These are phyloP conservation scores for Lachancea mirantina DNA, from an alignment of 805 yeast species.

Conservation along the genomic window DNA sequence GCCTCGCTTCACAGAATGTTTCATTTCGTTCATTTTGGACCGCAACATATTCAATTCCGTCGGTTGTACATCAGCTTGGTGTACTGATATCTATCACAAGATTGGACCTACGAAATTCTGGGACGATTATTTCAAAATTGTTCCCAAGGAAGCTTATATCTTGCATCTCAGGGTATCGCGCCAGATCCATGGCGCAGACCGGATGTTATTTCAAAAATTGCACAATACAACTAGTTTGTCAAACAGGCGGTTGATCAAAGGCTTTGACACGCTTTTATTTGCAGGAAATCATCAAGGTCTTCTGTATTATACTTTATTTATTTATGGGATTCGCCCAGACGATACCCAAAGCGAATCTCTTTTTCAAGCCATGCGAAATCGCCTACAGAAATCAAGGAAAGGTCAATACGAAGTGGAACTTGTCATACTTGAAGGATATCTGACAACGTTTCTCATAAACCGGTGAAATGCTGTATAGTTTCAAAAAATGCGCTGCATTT, in stretches of 20 bases:
- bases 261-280: conserved; percentile 20
- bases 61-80: conserved; percentile 15
- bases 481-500: not conserved
- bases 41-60: conserved; percentile 22
- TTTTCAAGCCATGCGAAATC: conserved; percentile 16
- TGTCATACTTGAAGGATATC: conserved; percentile 17
- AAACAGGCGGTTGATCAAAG: too few species aligned
- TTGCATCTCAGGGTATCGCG: conserved; percentile 21
- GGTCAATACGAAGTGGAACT: conserved; percentile 24
- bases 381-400: conserved; percentile 16
- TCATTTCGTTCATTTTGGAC: conserved; percentile 24
- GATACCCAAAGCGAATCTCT: too few species aligned
- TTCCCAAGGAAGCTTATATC: conserved; percentile 16
- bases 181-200: conserved; percentile 16
- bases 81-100: conserved; percentile 8
- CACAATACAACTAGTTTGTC: too few species aligned
- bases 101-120: conserved; percentile 6
- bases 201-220: conserved; percentile 11
- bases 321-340: conserved; percentile 19
- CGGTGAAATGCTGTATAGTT: too few species aligned
- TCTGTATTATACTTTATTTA: conserved; percentile 22
- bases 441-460: conserved; percentile 20
- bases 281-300: conserved; percentile 14
- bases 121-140: conserved; percentile 12
- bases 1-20: conserved; percentile 8